Base-by-base conservation (phyloP, 768 basidiomycete species). In the Sarcodon sp. region DNA sequence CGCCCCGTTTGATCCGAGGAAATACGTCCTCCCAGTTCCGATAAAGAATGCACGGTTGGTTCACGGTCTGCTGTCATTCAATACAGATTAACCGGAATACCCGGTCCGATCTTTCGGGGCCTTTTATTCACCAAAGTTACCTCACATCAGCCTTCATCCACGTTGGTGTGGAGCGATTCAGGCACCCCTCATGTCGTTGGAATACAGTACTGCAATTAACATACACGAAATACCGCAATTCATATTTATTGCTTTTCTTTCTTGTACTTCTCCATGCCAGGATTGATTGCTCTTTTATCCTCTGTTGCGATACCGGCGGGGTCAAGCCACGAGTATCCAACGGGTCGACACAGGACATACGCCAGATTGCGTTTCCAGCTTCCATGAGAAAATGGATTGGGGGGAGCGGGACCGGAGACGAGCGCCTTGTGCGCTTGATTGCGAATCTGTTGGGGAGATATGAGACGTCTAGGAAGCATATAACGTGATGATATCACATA, bases 331-430 rank as follows among this genome's bases (percentile, higher is more conserved):
- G 87, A 84, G 55, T 72, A 81, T 13, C 87, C 85, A 33, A 73
- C 68, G 0, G 92, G 88, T 35, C 91, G 69, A 65, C 90, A 93
- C 39, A 94, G 64, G 37, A 89, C 74, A 47, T 83, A 79, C 31
- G 75, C 62, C 44, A 90, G 57, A 64, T 97, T 97, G 49, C 75
- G 66, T 53, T 76, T 68, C 78, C 81, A 86, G 37, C 66, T 80
- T 35, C 83, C 80, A 59, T 87, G 84, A 38, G 85, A 82, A 64
- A 93, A 97, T 16, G 91, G 89, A 58, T 94, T 97, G 1, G 83
- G 72, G 31, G 87, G 85, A 3, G 80, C 61, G 1, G 77, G 68
- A 3, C 77, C 80, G 18, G 79, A 72, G 31, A 76, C 68, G 43
- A 91, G 65, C 31, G 73, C 69, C 54, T 79, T 82, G 61, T 89